Evolutionary conservation across 2,329 filamentous ascomycete genomes (phyloP).

Genomic region (Aspergillus sp.): DNA sequence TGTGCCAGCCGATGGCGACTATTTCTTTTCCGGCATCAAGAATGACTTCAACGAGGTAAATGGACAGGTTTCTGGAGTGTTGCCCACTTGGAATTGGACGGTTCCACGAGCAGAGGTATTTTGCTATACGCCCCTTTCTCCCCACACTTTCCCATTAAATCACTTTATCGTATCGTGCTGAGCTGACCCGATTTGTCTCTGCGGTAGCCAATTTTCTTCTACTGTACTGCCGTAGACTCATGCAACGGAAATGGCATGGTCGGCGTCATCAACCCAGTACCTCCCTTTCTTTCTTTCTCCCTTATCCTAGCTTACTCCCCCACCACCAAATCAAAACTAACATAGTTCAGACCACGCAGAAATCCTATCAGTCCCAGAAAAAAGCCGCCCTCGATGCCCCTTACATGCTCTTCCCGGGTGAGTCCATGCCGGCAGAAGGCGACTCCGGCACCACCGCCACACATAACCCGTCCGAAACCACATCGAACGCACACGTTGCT

Average conservation of each 20-base stretch:
- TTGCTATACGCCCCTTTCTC: not conserved
- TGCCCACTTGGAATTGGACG: constrained; percentile 39
- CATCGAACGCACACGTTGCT: not conserved
- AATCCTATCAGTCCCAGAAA: constrained; percentile 51
- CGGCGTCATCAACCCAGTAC: constrained; percentile 70
- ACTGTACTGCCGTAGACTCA: constrained; percentile 66
- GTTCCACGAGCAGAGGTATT: constrained; percentile 59
- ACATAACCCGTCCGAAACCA: not conserved
- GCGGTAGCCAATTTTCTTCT: constrained; percentile 63
- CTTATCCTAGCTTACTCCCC: not conserved
- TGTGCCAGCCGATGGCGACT: constrained; percentile 49
- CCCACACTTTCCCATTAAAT: not conserved
- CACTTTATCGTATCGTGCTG: not conserved
- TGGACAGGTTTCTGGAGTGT: constrained; percentile 40
- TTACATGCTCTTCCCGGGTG: constrained; percentile 57
- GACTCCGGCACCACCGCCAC: constrained; percentile 1
- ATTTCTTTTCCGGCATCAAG: constrained; percentile 34
- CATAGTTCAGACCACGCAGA: constrained; percentile 42
- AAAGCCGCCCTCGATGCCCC: constrained; percentile 50
- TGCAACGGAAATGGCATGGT: constrained; percentile 70
- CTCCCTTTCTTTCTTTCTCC: not conserved
- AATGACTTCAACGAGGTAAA: constrained; percentile 50
- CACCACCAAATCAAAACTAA: not conserved
- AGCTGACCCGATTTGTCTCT: not conserved
- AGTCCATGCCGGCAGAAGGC: constrained; percentile 55